Base-by-base conservation (phyloP, 2,329 filamentous ascomycete species). In the Boeremia lycopersici region DNA sequence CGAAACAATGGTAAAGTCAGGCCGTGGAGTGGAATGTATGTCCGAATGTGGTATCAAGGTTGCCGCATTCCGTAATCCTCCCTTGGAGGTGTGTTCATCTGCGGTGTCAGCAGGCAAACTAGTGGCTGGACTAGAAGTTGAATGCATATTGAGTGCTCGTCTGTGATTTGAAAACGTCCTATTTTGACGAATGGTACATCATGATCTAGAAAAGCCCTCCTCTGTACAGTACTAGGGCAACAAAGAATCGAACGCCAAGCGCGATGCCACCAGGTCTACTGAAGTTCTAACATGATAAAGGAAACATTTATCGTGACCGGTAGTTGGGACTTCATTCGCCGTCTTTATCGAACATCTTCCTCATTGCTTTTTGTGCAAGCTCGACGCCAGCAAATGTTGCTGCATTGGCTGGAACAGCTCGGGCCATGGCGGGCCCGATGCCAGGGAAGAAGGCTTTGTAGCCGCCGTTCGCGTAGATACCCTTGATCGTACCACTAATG, bases 361-460 rank as follows among this genome's bases (percentile, higher is more conserved):
- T 87, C 89, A 95, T 91, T 40, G 87, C 87, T 77, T 90, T 87
- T 71, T 95, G 90, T 38, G 90, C 90, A 74, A 93, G 76, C 79
- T 95, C 90, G 7, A 95, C 90, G 10, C 90, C 90, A 69, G 93
- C 77, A 69, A 99, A 99, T 2, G 95, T 98, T 29, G 95, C 95
- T 2, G 95, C 95, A 73, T 99, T 99, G 9, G 95, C 95, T 6
- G 95, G 95, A 38, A 98, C 92, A 4, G 95, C 95, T 77, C 95
- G 87, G 10, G 92, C 89, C 73, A 99, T 83, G 3, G 95, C 95
- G 2, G 95, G 95, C 0, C 91, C 93, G 65, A 99, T 92, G 23
- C 95, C 95, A 6, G 95, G 95, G 85, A 99, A 99, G 81, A 99
- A 99, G 2, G 95, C 93, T 79, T 88, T 92, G 70, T 90, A 75